These are phyloP conservation scores for Neopestalotiopsis rosae DNA, from an alignment of 2,329 filamentous ascomycete genomes.

Conservation along the genomic window DNA sequence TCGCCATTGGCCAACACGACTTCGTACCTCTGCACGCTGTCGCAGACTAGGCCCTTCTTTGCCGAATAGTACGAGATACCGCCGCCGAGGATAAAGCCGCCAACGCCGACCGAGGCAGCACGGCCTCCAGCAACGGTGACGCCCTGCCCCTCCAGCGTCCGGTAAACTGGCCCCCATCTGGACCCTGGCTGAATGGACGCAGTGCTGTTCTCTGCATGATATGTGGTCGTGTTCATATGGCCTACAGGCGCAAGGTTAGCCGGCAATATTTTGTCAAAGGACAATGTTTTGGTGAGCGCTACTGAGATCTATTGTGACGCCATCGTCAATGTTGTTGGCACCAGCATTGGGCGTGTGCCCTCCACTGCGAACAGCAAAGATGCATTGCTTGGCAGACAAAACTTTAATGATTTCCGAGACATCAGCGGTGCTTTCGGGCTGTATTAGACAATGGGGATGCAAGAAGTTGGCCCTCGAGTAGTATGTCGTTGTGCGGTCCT, in stretches of 20 bases:
- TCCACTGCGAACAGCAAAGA: conserved; percentile 48
- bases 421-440: background rate
- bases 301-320: conserved; percentile 47
- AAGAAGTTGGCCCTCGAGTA: conserved; percentile 2
- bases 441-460: conserved; percentile 2
- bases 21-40: conserved; percentile 42
- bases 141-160: conserved; percentile 21
- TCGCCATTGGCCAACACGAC: conserved; percentile 28
- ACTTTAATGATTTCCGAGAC: background rate
- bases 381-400: background rate
- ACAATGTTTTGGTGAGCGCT: no score
- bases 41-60: conserved; percentile 33
- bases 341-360: conserved; percentile 47
- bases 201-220: conserved; percentile 22
- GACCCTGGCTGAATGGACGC: conserved; percentile 29
- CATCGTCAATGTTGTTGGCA: conserved; percentile 44
- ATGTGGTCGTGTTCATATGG: conserved; percentile 23
- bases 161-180: conserved; percentile 30
- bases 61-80: conserved; percentile 29
- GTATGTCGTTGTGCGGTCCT: background rate
- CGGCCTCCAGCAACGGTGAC: conserved; percentile 26
- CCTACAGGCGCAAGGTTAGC: conserved; percentile 10
- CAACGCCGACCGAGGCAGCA: conserved; percentile 25
- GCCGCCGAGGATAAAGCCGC: conserved; percentile 30
- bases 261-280: no score